Evolutionary conservation across 139 green algal species (phyloP), one percentile per base, ranked within the genome.

Genomic region (Spirogloea muscicola): DNA sequence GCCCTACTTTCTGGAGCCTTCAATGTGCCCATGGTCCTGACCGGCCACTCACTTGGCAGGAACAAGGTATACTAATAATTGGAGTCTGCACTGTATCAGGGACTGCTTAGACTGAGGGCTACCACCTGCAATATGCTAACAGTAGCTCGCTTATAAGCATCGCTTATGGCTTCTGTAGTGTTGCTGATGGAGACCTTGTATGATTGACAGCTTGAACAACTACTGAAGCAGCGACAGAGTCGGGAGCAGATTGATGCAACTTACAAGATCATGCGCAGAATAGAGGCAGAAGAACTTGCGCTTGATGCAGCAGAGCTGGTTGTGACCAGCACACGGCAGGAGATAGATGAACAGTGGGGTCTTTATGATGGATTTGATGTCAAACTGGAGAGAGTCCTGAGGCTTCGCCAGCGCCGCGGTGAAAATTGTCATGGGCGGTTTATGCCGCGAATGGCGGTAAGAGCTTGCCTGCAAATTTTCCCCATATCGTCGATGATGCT

Each of bases 311-410:
- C 92, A 1, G 61, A 87, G 39, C 83, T 91, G 61, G 92, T 97
- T 49, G 91, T 96, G 68, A 96, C 91, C 7, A 90, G 79, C 58
- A 97, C 92, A 1, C 74, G 87, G 79, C 90, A 96, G 87, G 90
- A 96, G 82, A 86, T 97, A 33, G 87, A 90, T 44, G 86, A 96
- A 79, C 93, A 97, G 83, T 97, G 93, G 92, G 92, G 91, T 25
- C 86, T 95, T 61, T 97, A 97, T 76, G 86, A 96, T 68, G 92
- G 92, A 43, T 96, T 87, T 82, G 80, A 51, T 10, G 51, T 72
- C 13, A 55, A 68, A 9, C 78, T 91, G 51, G 79, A 85, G 65
- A 16, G 59, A 1, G 77, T 87, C 42, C 77, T 93, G 70, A 13
- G 67, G 5, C 37, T 39, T 13, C 68, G 84, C 25, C 6, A 67